phyloP scores from a whole-genome alignment of 805 yeast genomes.

The Starmerella roubikii region DNA sequence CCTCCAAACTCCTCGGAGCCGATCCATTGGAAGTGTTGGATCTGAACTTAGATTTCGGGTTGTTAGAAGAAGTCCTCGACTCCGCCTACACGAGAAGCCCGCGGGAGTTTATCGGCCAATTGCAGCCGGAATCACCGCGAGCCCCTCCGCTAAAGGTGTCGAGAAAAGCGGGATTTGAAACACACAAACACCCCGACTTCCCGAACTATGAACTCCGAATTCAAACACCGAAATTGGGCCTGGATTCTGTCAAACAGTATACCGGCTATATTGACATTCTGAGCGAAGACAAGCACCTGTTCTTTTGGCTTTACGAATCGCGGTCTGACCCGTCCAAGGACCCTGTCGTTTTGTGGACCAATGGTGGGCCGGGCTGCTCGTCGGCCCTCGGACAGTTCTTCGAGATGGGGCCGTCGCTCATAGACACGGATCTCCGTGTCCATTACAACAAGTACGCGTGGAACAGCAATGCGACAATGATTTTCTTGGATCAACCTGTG shows the following conservation, averaged over 20 bases:
- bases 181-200: slow-evolving; percentile 11
- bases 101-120: not conserved
- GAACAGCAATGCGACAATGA: slow-evolving; percentile 85
- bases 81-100: slow-evolving; percentile 6
- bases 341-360: slow-evolving; percentile 79
- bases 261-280: slow-evolving; percentile 65
- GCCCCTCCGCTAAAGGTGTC: slow-evolving; percentile 10
- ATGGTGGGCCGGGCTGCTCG: slow-evolving; percentile 96
- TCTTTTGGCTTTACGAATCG: slow-evolving; percentile 83
- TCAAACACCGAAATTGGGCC: slow-evolving; percentile 52
- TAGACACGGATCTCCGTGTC: slow-evolving; percentile 52
- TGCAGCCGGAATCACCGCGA: not conserved
- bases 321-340: slow-evolving; percentile 72
- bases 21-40: no score
- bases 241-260: slow-evolving; percentile 70
- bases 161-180: slow-evolving; percentile 11
- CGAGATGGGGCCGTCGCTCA: slow-evolving; percentile 82
- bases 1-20: no score
- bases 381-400: slow-evolving; percentile 83
- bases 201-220: slow-evolving; percentile 45
- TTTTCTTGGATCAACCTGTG: slow-evolving; percentile 90
- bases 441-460: slow-evolving; percentile 79
- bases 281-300: slow-evolving; percentile 82
- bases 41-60: not conserved
- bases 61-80: slow-evolving; percentile 9